phyloP scores from a whole-genome alignment of 2,329 filamentous ascomycete species.

The Apiospora koreana region DNA sequence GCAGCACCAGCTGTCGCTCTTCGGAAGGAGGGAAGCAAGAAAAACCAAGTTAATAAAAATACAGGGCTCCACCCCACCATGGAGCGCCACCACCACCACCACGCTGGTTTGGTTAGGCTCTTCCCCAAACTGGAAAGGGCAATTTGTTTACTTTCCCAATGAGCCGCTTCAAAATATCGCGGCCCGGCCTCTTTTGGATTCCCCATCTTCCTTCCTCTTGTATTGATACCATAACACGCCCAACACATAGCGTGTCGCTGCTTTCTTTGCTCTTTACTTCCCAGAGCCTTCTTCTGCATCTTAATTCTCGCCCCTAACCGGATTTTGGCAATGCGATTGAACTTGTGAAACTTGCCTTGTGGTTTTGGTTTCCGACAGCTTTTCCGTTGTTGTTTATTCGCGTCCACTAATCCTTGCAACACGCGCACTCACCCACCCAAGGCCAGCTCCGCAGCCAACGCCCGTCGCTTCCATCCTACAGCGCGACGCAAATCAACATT shows the following conservation, averaged over 20 bases:
- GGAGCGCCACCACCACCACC: too few relatives aligned
- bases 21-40: not conserved
- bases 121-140: slow-evolving; percentile 12
- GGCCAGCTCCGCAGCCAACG: not conserved
- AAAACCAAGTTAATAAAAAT: not conserved
- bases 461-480: not conserved
- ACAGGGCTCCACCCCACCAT: not conserved
- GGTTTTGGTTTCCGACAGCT: not conserved
- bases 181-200: not conserved
- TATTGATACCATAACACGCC: not conserved
- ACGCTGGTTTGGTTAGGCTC: not conserved
- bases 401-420: not conserved
- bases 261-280: not conserved
- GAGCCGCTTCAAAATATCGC: not conserved
- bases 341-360: not conserved
- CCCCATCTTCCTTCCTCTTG: slow-evolving; percentile 7
- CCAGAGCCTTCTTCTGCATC: not conserved
- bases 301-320: not conserved
- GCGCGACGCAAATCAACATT: not conserved
- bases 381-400: slow-evolving; percentile 6
- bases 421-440: not conserved
- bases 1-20: too few relatives aligned
- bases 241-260: not conserved
- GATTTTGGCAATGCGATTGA: not conserved
- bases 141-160: slow-evolving; percentile 10